A percentile compares a stretch with the other conserved stretches of the same genome.
Evolutionary conservation across 345 rosid genomes (phyloP).

Genomic region (Zanthoxylum bungeanum): DNA sequence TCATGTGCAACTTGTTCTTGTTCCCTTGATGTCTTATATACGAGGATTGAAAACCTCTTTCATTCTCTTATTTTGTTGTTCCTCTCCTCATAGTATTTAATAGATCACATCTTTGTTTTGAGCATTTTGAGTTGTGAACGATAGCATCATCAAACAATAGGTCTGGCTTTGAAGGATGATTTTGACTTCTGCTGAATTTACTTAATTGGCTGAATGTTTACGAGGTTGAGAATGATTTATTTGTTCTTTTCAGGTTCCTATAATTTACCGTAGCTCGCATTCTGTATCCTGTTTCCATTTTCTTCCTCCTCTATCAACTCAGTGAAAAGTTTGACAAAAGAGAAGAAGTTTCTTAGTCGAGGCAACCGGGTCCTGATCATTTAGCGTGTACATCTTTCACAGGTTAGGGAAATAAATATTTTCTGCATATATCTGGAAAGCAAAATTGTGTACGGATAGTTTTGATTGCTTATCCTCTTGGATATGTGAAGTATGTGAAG

Average conservation of each 20-base stretch:
- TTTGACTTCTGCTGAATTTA: background rate
- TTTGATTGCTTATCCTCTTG: slow-evolving; percentile 14
- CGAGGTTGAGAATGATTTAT: background rate
- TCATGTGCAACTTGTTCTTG: no score
- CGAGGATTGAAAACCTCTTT: background rate
- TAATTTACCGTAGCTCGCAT: no score
- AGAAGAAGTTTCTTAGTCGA: slow-evolving; percentile 24
- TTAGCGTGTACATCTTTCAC: slow-evolving; percentile 20
- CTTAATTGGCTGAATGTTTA: background rate
- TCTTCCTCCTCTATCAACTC: slow-evolving; percentile 24
- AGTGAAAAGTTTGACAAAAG: slow-evolving; percentile 30
- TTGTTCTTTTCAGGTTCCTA: background rate
- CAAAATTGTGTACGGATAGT: slow-evolving; percentile 16
- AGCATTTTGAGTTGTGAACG: background rate
- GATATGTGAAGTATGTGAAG: no score
- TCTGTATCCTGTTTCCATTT: no score
- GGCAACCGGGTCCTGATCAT: slow-evolving; percentile 24
- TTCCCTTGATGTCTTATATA: background rate
- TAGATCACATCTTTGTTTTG: background rate
- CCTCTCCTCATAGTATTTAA: no score
- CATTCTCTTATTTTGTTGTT: background rate
- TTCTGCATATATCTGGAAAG: slow-evolving; percentile 15
- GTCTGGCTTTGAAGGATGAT: background rate
- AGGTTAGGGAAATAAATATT: slow-evolving; percentile 46
- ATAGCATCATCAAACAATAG: background rate